Percentiles rank a stretch among this genome's conserved stretches.
Evolutionary conservation across 2,329 filamentous ascomycete genomes (phyloP).

Genomic region (Apiospora rasikravindrae): DNA sequence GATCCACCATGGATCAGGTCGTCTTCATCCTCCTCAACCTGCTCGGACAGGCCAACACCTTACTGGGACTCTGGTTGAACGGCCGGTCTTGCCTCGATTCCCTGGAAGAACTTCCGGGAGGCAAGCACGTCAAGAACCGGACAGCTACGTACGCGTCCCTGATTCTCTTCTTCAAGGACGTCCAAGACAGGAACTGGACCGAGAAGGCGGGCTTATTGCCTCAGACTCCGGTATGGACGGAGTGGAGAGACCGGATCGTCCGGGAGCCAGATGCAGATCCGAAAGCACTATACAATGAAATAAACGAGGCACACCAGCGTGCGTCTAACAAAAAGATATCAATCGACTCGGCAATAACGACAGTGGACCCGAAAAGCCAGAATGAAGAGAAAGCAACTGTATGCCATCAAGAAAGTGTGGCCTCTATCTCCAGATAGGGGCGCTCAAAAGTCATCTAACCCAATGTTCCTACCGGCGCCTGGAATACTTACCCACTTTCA

Average conservation of each 20-base stretch:
- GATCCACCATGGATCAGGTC: conserved; percentile 16
- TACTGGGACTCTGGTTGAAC: not conserved
- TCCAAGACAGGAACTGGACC: not conserved
- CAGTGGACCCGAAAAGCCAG: not conserved
- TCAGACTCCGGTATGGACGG: not conserved
- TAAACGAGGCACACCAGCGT: not conserved
- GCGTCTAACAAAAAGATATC: not conserved
- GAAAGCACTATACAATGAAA: not conserved
- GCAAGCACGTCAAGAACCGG: too few relatives aligned
- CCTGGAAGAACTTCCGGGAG: too few relatives aligned
- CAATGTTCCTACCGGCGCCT: not conserved
- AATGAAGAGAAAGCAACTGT: not conserved
- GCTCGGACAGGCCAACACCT: not conserved
- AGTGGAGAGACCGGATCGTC: conserved; percentile 9
- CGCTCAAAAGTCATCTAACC: not conserved
- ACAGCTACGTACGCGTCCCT: too few relatives aligned
- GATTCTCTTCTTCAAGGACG: too few relatives aligned
- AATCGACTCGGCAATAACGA: not conserved
- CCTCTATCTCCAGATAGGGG: not conserved
- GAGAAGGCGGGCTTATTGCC: not conserved
- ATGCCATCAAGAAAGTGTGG: not conserved
- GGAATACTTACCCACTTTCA: too few relatives aligned
- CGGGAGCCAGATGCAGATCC: not conserved
- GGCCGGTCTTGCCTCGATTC: too few relatives aligned
- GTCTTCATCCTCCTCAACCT: not conserved